Evolutionary conservation across 192 early-diverging fungal species (phyloP).

Genomic region (Coemansia aciculifera): DNA sequence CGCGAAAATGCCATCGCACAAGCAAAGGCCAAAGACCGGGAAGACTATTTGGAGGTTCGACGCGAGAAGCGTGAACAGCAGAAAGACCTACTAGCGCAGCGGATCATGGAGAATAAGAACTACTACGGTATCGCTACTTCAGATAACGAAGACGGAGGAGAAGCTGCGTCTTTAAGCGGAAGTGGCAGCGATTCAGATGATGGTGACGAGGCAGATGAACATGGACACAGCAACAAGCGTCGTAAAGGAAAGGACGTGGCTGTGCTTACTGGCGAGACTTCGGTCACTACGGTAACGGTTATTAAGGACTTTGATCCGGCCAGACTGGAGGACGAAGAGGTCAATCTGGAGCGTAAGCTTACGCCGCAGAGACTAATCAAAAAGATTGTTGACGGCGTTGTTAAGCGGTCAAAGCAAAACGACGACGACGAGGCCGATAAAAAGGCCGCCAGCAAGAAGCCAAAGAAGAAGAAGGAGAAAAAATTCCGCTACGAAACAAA

Average conservation of each 20-base stretch:
- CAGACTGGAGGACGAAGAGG: conserved; percentile 14
- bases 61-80: conserved; percentile 57
- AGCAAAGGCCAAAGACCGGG: conserved; percentile 59
- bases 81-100: conserved; percentile 58
- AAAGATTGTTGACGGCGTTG: conserved; percentile 19
- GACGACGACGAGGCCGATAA: background rate
- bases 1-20: conserved; percentile 57
- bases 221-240: background rate
- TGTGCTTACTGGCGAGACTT: conserved; percentile 58
- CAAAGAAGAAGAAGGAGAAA: conserved; percentile 26
- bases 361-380: conserved; percentile 29
- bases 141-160: conserved; percentile 18
- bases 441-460: conserved; percentile 9
- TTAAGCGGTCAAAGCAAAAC: background rate
- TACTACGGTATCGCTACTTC: conserved; percentile 41
- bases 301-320: conserved; percentile 65
- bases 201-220: conserved; percentile 11
- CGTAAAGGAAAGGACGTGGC: conserved; percentile 52
- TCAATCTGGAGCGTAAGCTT: conserved; percentile 18
- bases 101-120: conserved; percentile 38
- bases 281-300: conserved; percentile 72
- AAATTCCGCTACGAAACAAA: conserved; percentile 56
- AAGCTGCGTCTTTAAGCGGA: background rate
- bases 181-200: conserved; percentile 8
- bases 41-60: conserved; percentile 57